A percentile compares a stretch with the other conserved stretches of the same genome.
Conservation (phyloP, 2,329 filamentous ascomycete genomes). For the Phaeophleospora eucalypticola region DNA sequence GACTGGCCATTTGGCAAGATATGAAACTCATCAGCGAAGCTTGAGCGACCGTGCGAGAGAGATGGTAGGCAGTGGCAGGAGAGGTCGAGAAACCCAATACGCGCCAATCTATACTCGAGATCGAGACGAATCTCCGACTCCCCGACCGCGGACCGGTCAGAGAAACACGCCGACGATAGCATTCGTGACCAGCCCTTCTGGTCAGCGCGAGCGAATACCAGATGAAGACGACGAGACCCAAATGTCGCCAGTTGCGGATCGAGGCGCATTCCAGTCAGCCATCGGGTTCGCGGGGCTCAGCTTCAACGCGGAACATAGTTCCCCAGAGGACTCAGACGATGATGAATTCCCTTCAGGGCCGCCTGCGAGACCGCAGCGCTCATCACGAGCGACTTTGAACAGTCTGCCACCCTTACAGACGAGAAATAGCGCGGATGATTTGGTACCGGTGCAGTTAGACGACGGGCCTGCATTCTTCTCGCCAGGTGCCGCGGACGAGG, state of each 20-base stretch:
- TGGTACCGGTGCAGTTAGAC: slow-evolving; percentile 47
- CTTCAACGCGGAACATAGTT: slow-evolving; percentile 39
- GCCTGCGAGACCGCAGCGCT: slow-evolving; percentile 8
- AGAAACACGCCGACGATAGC: slow-evolving; percentile 25
- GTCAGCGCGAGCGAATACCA: slow-evolving; percentile 28
- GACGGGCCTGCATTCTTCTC: slow-evolving; percentile 54
- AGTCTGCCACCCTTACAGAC: slow-evolving; percentile 31
- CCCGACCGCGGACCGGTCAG: slow-evolving; percentile 26
- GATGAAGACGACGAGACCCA: slow-evolving; percentile 34
- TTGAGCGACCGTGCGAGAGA: slow-evolving; percentile 48
- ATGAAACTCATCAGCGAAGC: slow-evolving; percentile 39
- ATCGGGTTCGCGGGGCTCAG: slow-evolving; percentile 46
- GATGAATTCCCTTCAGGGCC: slow-evolving; percentile 19
- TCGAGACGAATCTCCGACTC: slow-evolving; percentile 48
- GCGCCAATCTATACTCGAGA: slow-evolving; percentile 42
- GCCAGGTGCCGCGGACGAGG: slow-evolving; percentile 40
- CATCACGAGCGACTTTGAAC: slow-evolving; percentile 17
- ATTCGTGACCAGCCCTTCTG: slow-evolving; percentile 36
- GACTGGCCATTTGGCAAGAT: slow-evolving; percentile 26
- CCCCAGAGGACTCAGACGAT: slow-evolving; percentile 20
- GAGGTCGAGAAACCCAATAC: slow-evolving; percentile 37
- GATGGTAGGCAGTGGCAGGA: slow-evolving; percentile 37
- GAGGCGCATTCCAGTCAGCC: slow-evolving; percentile 46
- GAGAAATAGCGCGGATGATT: slow-evolving; percentile 23
- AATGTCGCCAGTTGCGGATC: slow-evolving; percentile 43